Evolutionary conservation across 768 basidiomycete species (phyloP), one percentile per base, ranked within the genome.

Genomic region (Tubosaeta sp.): DNA sequence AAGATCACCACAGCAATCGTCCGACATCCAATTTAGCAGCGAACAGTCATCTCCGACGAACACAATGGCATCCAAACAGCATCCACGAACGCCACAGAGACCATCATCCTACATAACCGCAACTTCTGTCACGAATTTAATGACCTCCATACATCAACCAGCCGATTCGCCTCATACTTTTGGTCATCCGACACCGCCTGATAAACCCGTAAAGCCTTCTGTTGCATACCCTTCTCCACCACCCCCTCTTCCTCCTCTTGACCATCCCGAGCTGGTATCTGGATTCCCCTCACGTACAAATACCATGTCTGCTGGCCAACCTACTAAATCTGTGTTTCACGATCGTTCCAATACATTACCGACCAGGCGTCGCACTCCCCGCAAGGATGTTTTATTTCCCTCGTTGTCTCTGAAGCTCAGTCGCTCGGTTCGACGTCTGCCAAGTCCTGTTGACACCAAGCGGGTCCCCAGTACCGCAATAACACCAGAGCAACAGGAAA

Each of bases 201-300:
- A 59, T 46, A 60, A 59, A 32, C 44, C 52, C 46, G 53, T 58
- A 17, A 57, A 53, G 35, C 57, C 50, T 54, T 56, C 59, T 33
- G 55, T 56, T 63, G 65, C 59, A 62, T 49, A 44, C 66, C 57
- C 56, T 67, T 71, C 73, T 17, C 62, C 70, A 29, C 74, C 68
- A 5, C 82, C 83, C 9, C 81, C 83, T 13, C 60, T 84, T 33
- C 82, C 82, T n/a, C 72, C 79, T 14, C 72, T 83, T 27, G 67
- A 75, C 48, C 83, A 71, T 54, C 71, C 72, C 27, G 65, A 66
- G 34, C 48, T 71, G 39, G 44, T 63, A 4, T 54, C 61, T 9
- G 55, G 43, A 14, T 55, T 65, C 35, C 54, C 58, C 35, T 61
- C 59, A 17, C 65, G 56, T 12, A 59, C 54, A 31, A 60, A 62